Evolutionary conservation across 768 basidiomycete species (phyloP).

Genomic region (Tricholoma matsutake): DNA sequence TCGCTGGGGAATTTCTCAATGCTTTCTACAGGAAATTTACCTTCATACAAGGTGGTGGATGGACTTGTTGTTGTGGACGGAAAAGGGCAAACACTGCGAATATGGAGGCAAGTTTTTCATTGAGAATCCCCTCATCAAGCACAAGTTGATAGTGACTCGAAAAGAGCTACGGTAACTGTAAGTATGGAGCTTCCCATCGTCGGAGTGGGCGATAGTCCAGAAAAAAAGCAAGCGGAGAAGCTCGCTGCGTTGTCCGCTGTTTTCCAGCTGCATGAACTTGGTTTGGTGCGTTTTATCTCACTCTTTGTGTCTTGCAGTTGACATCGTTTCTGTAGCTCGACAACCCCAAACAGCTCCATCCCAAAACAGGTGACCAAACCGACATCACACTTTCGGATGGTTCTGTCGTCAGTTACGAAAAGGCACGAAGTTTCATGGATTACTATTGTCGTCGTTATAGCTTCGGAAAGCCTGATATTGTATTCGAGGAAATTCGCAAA

Average conservation of each 20-base stretch:
- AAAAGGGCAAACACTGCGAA: constrained; percentile 13
- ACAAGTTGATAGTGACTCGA: not conserved
- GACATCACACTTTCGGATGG: constrained; percentile 55
- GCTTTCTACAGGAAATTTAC: constrained; percentile 23
- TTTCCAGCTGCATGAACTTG: constrained; percentile 61
- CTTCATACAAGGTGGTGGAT: constrained; percentile 31
- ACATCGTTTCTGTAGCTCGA: constrained; percentile 31
- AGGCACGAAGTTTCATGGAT: constrained; percentile 88
- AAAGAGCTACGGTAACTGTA: constrained; percentile 40
- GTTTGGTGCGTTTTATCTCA: constrained; percentile 50
- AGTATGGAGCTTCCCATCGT: constrained; percentile 40
- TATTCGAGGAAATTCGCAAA: constrained; percentile 37
- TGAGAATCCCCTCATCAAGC: not conserved
- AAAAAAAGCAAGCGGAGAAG: constrained; percentile 64
- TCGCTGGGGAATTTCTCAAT: constrained; percentile 40
- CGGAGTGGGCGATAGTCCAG: constrained; percentile 59
- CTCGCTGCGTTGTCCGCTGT: constrained; percentile 75
- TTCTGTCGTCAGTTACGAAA: constrained; percentile 59
- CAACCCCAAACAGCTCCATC: constrained; percentile 29
- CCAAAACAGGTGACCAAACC: constrained; percentile 16
- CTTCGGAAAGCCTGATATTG: constrained; percentile 72
- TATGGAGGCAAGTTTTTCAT: constrained; percentile 46
- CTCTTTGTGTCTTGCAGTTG: not conserved
- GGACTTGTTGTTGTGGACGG: constrained; percentile 25
- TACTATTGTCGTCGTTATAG: constrained; percentile 84